These are phyloP conservation scores for Davidsoniella eucalypti DNA, from an alignment of 2,329 filamentous ascomycete genomes.

Conservation along the genomic window DNA sequence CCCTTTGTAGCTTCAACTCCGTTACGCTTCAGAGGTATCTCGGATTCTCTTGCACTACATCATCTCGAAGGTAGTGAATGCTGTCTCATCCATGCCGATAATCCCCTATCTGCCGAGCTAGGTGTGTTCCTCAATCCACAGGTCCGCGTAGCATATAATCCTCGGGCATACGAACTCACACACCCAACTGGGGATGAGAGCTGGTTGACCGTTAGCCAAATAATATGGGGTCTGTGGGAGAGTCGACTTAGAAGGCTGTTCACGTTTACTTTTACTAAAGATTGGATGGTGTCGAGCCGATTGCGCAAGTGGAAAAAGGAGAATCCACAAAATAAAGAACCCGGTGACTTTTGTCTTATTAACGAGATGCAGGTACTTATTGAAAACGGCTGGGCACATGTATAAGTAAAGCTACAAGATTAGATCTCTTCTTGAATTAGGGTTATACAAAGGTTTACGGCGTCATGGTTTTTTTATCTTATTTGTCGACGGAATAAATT, in stretches of 20 bases:
- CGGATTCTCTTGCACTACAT: constrained; percentile 40
- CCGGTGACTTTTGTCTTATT: constrained; percentile 36
- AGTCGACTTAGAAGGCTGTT: constrained; percentile 35
- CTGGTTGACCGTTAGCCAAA: constrained; percentile 32
- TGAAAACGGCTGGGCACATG: constrained; percentile 42
- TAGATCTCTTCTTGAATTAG: too few relatives aligned
- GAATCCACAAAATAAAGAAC: constrained; percentile 23
- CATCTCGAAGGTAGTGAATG: constrained; percentile 67
- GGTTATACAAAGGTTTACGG: too few relatives aligned
- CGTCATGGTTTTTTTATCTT: too few relatives aligned
- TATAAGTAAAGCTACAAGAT: constrained; percentile 18
- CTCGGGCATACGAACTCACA: constrained; percentile 33
- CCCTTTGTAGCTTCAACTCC: constrained; percentile 32
- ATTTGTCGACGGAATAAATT: too few relatives aligned
- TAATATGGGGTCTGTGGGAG: constrained; percentile 39
- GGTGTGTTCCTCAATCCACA: constrained; percentile 54
- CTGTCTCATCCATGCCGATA: constrained; percentile 61
- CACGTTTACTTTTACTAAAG: constrained; percentile 16
- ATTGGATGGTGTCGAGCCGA: constrained; percentile 23
- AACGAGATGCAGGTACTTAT: constrained; percentile 45
- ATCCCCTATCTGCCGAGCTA: constrained; percentile 32
- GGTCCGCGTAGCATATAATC: constrained; percentile 50
- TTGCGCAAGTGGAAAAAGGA: constrained; percentile 24
- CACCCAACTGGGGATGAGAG: constrained; percentile 21
- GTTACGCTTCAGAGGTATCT: constrained; percentile 46